Evolutionary conservation across 83 land plant species (phyloP).

Genomic region (Thuja plicata): DNA sequence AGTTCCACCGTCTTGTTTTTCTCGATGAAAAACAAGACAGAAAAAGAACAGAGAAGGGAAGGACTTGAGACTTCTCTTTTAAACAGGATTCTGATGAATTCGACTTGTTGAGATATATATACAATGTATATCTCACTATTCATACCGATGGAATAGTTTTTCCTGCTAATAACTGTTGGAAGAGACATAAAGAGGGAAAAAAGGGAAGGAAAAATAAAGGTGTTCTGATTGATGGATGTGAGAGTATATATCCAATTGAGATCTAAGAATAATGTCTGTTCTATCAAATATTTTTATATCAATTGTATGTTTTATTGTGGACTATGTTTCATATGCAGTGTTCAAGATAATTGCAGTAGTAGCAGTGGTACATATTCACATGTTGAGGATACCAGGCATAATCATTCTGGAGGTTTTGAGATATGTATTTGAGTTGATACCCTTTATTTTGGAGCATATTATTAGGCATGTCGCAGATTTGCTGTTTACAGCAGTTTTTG

Average conservation of each 20-base stretch:
- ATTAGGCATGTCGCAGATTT: neutral
- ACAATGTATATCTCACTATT: conserved; percentile 6
- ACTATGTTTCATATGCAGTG: neutral
- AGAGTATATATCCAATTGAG: neutral
- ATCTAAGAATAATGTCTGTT: neutral
- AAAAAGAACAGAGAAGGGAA: neutral
- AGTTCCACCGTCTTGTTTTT: neutral
- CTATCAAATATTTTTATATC: neutral
- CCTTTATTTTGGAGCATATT: neutral
- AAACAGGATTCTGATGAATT: neutral
- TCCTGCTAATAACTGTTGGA: neutral
- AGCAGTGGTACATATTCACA: neutral
- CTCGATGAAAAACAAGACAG: neutral
- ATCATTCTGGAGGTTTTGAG: neutral
- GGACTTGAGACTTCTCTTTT: neutral
- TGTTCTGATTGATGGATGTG: neutral
- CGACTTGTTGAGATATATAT: neutral
- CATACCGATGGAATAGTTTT: neutral
- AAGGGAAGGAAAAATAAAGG: neutral
- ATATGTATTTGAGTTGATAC: neutral
- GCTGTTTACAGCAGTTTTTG: neutral
- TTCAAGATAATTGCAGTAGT: neutral
- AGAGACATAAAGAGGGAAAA: neutral
- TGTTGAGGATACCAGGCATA: neutral
- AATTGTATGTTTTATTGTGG: neutral